phyloP scores from a whole-genome alignment of 345 rosid genomes.

The Durio zibethinus region DNA sequence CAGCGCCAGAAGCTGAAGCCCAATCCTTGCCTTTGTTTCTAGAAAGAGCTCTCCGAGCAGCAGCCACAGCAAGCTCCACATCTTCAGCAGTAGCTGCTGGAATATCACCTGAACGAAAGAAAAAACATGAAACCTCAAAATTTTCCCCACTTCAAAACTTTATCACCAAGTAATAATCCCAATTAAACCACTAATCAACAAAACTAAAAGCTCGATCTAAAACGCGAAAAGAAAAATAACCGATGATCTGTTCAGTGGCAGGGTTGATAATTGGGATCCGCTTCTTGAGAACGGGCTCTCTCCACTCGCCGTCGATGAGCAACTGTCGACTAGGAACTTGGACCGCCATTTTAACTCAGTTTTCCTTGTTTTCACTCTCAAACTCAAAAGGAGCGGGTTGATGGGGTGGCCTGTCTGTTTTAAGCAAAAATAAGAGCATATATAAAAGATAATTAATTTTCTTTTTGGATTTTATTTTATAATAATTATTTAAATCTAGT shows the following conservation, averaged over 20 bases:
- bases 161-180: neutral
- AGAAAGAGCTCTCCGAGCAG: conserved; percentile 71
- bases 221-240: conserved; percentile 23
- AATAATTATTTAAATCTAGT: too few species aligned
- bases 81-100: conserved; percentile 96
- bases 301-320: conserved; percentile 90
- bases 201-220: neutral
- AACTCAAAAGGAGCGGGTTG: too few species aligned
- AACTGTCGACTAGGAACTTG: conserved; percentile 58
- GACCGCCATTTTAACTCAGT: conserved; percentile 41
- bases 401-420: too few species aligned
- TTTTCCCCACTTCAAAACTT: neutral
- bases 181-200: neutral
- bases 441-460: too few species aligned
- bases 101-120: conserved; percentile 56
- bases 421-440: too few species aligned
- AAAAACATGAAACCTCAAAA: neutral
- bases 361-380: neutral
- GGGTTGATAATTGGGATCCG: conserved; percentile 80
- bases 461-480: too few species aligned
- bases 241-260: conserved; percentile 70
- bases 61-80: conserved; percentile 86
- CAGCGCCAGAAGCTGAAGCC: conserved; percentile 74
- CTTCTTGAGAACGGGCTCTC: conserved; percentile 57
- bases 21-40: conserved; percentile 80